Conservation (phyloP, 345 rosid genomes). For the Gossypium anomalum region DNA sequence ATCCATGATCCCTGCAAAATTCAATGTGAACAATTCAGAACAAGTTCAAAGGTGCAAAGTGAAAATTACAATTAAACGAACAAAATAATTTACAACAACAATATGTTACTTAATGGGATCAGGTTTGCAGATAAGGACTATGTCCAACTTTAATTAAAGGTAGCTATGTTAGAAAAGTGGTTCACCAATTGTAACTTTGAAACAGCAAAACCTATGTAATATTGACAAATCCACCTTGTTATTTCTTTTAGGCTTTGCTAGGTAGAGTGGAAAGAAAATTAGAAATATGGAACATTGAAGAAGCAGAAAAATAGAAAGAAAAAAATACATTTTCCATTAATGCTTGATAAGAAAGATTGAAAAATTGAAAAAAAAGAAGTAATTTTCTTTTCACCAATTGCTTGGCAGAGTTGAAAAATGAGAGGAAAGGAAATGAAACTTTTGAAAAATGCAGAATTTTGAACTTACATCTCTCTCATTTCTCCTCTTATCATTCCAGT, state of each 20-base stretch:
- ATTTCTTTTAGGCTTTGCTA: neutral
- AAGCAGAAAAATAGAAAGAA: no score
- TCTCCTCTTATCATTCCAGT: no score
- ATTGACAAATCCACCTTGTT: neutral
- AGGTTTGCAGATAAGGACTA: neutral
- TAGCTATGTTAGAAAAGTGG: neutral
- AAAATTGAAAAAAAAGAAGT: no score
- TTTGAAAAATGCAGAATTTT: no score
- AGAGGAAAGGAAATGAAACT: no score
- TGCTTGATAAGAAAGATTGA: no score
- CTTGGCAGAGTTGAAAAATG: no score
- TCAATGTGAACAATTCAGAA: neutral
- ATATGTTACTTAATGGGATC: neutral
- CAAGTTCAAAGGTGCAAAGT: neutral
- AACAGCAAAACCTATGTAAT: neutral
- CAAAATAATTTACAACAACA: neutral
- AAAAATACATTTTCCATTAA: no score
- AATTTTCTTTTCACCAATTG: no score
- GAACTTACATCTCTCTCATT: no score
- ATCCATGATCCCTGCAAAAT: constrained; percentile 93
- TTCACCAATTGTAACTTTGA: neutral
- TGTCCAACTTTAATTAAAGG: neutral
- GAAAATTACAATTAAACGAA: neutral
- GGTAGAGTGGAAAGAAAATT: no score
- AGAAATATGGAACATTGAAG: no score